Evolutionary conservation across 116 monocot species (phyloP).

Genomic region (Dioscorea cayenensis): DNA sequence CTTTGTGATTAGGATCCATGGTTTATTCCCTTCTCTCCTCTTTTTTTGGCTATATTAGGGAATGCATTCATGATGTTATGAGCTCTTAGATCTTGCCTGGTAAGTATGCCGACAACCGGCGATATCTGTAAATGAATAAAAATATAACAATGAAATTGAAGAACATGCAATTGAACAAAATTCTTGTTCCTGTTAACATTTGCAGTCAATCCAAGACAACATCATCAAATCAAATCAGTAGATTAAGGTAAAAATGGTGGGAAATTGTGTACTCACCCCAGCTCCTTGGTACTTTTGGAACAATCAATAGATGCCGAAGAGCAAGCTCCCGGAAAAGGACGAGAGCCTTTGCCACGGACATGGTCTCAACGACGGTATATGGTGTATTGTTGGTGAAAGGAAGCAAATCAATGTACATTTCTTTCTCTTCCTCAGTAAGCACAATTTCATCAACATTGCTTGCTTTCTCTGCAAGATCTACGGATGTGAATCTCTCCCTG

Average conservation of each 20-base stretch:
- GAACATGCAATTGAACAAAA: too few species aligned
- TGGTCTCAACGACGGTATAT: conserved; percentile 68
- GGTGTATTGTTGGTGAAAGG: conserved; percentile 61
- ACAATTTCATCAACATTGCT: conserved; percentile 22
- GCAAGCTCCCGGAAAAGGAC: conserved; percentile 53
- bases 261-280: conserved; percentile 30
- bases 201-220: too few species aligned
- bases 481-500: conserved; percentile 43
- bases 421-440: conserved; percentile 46
- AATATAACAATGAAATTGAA: too few species aligned
- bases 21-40: conserved; percentile 14
- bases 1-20: neutral
- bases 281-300: conserved; percentile 60
- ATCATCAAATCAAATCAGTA: neutral
- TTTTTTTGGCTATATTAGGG: conserved; percentile 31
- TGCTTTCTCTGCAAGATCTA: conserved; percentile 41
- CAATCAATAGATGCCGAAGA: conserved; percentile 55
- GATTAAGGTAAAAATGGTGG: neutral
- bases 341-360: conserved; percentile 64
- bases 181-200: too few species aligned
- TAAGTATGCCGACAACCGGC: conserved; percentile 57
- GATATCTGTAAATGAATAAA: conserved; percentile 27
- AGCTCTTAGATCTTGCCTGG: conserved; percentile 62
- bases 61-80: conserved; percentile 60
- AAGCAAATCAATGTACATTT: conserved; percentile 59